A percentile compares a stretch with the other conserved stretches of the same genome.
Evolutionary conservation across 108 stramenopile species (phyloP).

Genomic region (Fistulifera solaris): DNA sequence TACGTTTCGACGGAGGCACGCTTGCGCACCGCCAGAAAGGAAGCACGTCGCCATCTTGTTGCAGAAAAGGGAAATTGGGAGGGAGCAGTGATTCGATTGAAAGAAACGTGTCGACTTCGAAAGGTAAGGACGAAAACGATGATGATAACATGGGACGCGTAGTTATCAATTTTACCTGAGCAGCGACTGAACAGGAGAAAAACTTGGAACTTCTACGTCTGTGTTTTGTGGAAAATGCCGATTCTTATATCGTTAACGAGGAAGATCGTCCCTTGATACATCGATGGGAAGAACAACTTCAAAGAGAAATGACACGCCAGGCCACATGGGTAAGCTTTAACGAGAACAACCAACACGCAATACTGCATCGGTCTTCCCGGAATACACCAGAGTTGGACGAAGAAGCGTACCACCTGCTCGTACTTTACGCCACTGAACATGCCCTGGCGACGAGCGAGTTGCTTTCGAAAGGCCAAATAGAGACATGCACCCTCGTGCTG

Average conservation of each 20-base stretch:
- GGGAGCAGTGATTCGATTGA: neutral
- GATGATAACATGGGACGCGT: too few species aligned
- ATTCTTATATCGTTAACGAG: too few species aligned
- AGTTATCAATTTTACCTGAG: too few species aligned
- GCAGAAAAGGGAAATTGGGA: constrained; percentile 2
- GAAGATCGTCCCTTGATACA: too few species aligned
- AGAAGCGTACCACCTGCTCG: constrained; percentile 12
- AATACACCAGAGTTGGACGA: constrained; percentile 5
- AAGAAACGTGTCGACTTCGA: neutral
- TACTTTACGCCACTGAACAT: constrained; percentile 18
- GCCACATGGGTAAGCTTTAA: too few species aligned
- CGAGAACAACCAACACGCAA: too few species aligned
- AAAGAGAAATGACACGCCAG: too few species aligned
- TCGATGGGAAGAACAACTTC: too few species aligned
- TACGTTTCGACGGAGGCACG: neutral
- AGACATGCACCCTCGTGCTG: constrained; percentile 13
- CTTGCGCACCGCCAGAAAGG: neutral
- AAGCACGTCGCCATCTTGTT: constrained; percentile 1
- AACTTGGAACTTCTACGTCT: too few species aligned
- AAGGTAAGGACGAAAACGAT: neutral
- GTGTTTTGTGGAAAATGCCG: too few species aligned
- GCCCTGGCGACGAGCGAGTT: constrained; percentile 17
- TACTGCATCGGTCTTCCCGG: too few species aligned
- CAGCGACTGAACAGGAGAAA: too few species aligned
- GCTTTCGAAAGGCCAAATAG: constrained; percentile 11